These are phyloP conservation scores for Paecilomyces sp. DNA, from an alignment of 2,329 filamentous ascomycete genomes.

Conservation along the genomic window DNA sequence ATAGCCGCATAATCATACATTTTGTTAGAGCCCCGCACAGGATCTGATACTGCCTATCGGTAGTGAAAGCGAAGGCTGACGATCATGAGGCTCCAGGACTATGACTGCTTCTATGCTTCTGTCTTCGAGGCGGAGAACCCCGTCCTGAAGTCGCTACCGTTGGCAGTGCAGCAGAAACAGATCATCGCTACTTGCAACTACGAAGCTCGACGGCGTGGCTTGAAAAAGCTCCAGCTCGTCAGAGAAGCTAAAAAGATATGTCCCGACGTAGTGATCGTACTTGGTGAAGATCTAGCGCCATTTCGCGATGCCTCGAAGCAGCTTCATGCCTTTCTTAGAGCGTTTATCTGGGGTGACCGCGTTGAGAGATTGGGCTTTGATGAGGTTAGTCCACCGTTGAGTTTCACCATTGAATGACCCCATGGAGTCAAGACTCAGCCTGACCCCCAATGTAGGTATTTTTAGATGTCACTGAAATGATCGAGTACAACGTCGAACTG, in stretches of 20 bases:
- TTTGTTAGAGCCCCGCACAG: slow-evolving; percentile 53
- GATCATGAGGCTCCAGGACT: slow-evolving; percentile 29
- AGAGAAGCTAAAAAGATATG: slow-evolving; percentile 72
- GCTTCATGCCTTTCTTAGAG: slow-evolving; percentile 65
- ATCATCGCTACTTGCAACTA: slow-evolving; percentile 95
- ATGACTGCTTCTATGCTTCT: slow-evolving; percentile 82
- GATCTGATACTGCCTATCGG: not conserved
- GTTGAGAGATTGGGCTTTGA: slow-evolving; percentile 84
- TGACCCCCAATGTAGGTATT: slow-evolving; percentile 43
- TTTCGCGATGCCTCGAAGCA: slow-evolving; percentile 83
- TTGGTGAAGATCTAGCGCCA: slow-evolving; percentile 77
- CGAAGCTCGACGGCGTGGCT: slow-evolving; percentile 62
- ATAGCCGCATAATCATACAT: slow-evolving; percentile 68
- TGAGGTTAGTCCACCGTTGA: slow-evolving; percentile 53
- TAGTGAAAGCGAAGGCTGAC: not conserved
- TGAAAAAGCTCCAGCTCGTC: slow-evolving; percentile 75
- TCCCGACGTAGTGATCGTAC: slow-evolving; percentile 75
- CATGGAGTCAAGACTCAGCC: slow-evolving; percentile 4
- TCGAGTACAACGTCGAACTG: slow-evolving; percentile 70
- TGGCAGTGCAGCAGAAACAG: slow-evolving; percentile 88
- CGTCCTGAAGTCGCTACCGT: slow-evolving; percentile 60
- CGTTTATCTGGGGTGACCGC: slow-evolving; percentile 68
- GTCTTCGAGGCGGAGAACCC: slow-evolving; percentile 80
- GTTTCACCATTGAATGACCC: slow-evolving; percentile 3
- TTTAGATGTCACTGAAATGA: slow-evolving; percentile 76